phyloP scores from a whole-genome alignment of 2,329 filamentous ascomycete species.

The Trichoderma brevicompactum region DNA sequence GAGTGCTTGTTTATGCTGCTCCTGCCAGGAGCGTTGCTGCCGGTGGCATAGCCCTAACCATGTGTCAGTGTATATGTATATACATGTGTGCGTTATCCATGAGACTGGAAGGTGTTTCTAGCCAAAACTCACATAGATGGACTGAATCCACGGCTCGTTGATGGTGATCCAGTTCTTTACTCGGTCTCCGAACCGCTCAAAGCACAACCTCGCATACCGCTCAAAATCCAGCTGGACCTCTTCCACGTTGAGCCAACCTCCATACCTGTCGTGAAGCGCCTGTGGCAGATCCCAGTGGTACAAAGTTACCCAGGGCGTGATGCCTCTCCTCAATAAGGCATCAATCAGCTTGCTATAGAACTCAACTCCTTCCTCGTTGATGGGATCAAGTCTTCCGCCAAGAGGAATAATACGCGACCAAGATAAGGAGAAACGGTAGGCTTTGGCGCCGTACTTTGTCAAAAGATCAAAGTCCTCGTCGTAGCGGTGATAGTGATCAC shows the following conservation, averaged over 20 bases:
- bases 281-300: slow-evolving; percentile 65
- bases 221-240: slow-evolving; percentile 44
- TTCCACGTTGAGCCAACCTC: slow-evolving; percentile 41
- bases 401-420: slow-evolving; percentile 70
- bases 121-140: slow-evolving; percentile 39
- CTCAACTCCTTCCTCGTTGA: slow-evolving; percentile 64
- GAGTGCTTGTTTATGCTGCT: slow-evolving; percentile 33
- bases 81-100: not conserved
- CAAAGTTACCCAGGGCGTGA: slow-evolving; percentile 65
- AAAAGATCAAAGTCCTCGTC: slow-evolving; percentile 63
- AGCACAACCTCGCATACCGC: slow-evolving; percentile 44
- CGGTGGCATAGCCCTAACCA: slow-evolving; percentile 41
- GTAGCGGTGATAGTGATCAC: slow-evolving; percentile 48
- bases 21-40: slow-evolving; percentile 42
- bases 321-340: slow-evolving; percentile 58
- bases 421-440: slow-evolving; percentile 68
- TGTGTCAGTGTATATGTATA: not conserved
- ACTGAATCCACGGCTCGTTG: slow-evolving; percentile 47
- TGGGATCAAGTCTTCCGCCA: slow-evolving; percentile 63
- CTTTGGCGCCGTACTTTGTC: slow-evolving; percentile 59
- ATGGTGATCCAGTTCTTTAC: slow-evolving; percentile 48
- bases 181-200: slow-evolving; percentile 47
- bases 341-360: slow-evolving; percentile 66
- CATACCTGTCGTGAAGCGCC: slow-evolving; percentile 44
- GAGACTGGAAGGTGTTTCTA: not conserved